These are phyloP conservation scores for Brassica nigra DNA, from an alignment of 345 rosid genomes.

Conservation along the genomic window DNA sequence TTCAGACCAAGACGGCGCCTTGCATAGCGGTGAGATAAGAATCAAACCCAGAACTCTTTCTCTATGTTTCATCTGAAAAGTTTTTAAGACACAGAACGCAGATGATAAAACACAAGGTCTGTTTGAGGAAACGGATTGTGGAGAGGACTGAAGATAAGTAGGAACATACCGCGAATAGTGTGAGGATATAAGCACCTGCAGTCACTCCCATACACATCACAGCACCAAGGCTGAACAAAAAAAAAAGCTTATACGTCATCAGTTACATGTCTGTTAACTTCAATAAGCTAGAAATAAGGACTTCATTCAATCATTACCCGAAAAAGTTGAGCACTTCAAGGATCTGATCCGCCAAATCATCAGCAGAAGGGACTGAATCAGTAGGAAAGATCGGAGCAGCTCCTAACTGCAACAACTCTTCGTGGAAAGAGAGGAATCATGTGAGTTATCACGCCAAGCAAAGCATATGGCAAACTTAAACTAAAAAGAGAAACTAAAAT, in stretches of 20 bases:
- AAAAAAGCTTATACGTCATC: slow-evolving; percentile 25
- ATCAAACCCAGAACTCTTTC: slow-evolving; percentile 87
- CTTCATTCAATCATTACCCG: slow-evolving; percentile 47
- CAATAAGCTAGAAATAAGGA: slow-evolving; percentile 9
- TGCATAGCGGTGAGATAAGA: slow-evolving; percentile 89
- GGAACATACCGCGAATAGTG: slow-evolving; percentile 77
- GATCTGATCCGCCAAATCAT: slow-evolving; percentile 83
- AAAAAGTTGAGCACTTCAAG: slow-evolving; percentile 85
- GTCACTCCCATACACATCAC: slow-evolving; percentile 99
- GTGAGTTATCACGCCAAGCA: slow-evolving; percentile 8
- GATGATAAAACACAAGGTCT: neutral
- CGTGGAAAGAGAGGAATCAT: slow-evolving; percentile 49
- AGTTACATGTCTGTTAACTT: slow-evolving; percentile 14
- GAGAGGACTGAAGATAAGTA: neutral
- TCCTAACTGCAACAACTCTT: slow-evolving; percentile 96
- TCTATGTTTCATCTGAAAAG: slow-evolving; percentile 82
- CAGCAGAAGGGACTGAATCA: slow-evolving; percentile 58
- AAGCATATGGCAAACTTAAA: slow-evolving; percentile 9
- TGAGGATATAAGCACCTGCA: slow-evolving; percentile 91
- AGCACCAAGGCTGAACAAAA: slow-evolving; percentile 66
- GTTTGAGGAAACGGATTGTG: neutral
- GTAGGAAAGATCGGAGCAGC: slow-evolving; percentile 65
- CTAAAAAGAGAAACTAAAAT: slow-evolving; percentile 44
- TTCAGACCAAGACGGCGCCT: slow-evolving; percentile 91
- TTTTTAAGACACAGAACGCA: slow-evolving; percentile 21